These are phyloP conservation scores for Rhynchospora pubera DNA, from an alignment of 176 grass and related monocot species.

Conservation along the genomic window DNA sequence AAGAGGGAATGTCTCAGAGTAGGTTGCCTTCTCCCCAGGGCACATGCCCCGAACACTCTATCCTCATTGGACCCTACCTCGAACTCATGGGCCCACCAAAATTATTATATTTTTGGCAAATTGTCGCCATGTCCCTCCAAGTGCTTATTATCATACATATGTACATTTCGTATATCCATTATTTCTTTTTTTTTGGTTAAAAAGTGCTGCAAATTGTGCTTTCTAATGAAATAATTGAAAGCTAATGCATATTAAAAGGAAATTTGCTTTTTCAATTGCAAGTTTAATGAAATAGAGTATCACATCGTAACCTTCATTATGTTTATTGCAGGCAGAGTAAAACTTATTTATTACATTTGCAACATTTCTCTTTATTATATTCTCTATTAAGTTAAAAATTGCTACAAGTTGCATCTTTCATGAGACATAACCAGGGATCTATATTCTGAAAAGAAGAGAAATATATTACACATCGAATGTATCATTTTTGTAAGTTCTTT, in stretches of 20 bases:
- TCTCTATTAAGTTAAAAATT: background rate
- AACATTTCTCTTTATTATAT: too few species aligned
- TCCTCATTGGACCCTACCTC: conserved; percentile 3
- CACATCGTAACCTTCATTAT: background rate
- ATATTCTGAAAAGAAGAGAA: background rate
- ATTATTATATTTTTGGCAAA: background rate
- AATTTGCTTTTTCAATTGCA: background rate
- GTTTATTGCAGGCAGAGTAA: background rate
- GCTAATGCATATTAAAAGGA: background rate
- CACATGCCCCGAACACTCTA: conserved; percentile 32
- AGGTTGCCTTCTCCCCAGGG: conserved; percentile 30
- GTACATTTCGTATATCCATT: background rate
- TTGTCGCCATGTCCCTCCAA: background rate
- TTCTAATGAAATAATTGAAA: background rate
- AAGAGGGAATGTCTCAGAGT: conserved; percentile 20
- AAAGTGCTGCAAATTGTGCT: background rate
- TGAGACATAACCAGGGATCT: too few species aligned
- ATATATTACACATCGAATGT: background rate
- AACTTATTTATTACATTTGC: background rate
- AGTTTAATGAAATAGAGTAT: too few species aligned
- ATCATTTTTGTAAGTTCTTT: background rate
- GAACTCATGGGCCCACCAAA: background rate
- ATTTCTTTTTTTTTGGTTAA: background rate
- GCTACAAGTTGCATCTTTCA: too few species aligned
- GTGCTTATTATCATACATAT: background rate